Evolutionary conservation across 371 early-diverging fungal species (phyloP), one percentile per base, ranked within the genome.

Genomic region (Lichtheimia ornata): DNA sequence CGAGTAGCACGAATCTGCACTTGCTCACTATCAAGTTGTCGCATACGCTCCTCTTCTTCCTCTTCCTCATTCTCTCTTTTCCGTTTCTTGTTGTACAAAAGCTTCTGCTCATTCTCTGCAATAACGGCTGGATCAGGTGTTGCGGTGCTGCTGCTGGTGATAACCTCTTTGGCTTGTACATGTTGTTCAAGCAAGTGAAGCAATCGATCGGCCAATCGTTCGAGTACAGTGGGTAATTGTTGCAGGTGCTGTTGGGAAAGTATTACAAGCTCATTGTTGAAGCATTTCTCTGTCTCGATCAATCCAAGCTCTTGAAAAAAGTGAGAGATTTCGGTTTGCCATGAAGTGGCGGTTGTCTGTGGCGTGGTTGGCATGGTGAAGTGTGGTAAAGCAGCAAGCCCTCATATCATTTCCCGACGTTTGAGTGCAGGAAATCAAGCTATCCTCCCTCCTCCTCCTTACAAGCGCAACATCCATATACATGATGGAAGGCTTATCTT

Each of bases 1-100:
- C 74, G 68, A 0, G 68, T 77, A 3, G 77, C 79, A 45, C 82
- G 68, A n/a, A 82, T 74, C 41, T 82, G 82, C 2, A 82, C 71
- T 35, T 82, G 77, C 42, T 82, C 82, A 22, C 71, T 44, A 44
- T 77, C 67, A 15, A 75, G 52, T 35, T 69, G 64, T 47, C 73
- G 69, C 18, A 65, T 58, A 14, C 72, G 64, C 14, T 76, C 72
- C 50, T 66, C 61, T 7, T 57, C 51, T 15, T 61, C 47, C 15
- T 45, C 50, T 28, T 60, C 62, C 18, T 67, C 65, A 54, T 57
- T 59, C 18, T 70, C 69, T 6, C 14, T 20, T 28, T 56, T 56
- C 7, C 40, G 45, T 54, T 53, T 40, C 24, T 56, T 56, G 17
- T 25, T 18, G 7, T 56, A 15, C 17, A 56, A 25, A n/a, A 22